Evolutionary conservation across 2,329 filamentous ascomycete species (phyloP), one percentile per base, ranked within the genome.

Genomic region (Lecanicillium sp.): DNA sequence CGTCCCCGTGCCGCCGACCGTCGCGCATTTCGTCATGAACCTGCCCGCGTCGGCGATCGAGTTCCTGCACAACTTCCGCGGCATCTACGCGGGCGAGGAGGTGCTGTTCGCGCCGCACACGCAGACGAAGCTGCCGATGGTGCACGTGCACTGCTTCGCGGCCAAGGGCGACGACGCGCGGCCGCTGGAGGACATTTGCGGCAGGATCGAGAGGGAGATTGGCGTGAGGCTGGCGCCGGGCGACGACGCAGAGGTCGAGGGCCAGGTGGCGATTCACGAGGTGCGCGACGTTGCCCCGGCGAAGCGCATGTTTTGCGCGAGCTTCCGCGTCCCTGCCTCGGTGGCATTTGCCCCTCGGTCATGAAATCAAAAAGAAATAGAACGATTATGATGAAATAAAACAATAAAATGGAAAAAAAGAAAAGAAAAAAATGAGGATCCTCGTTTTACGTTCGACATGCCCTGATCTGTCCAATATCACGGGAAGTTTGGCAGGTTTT

Each of bases 21-120:
- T 97, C 62, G 78, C 83, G n/a, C 93, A 97, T 70, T 98, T 90
- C 64, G 86, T 97, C 55, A 96, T 98, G 88, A 98, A 98, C 67
- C 83, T 98, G 14, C 93, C 93, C 1, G 93, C 90, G 1, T 86
- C 83, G 1, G 91, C 93, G 1, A 84, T 93, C 51, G 83, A 86
- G 50, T 98, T 98, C 63, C 75, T 96, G 19, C 72, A 73, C 48
- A 67, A 68, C 57, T 70, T 60, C 56, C 79, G 82, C 17, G 91
- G 93, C 4, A 67, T 95, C 14, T 97, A 96, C 62, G 69, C 78
- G n/a, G 82, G 82, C 3, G 74, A 80, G 20, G 82, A 90, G 62
- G 53, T 65, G 2, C 72, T 88, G 2, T 90, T 91, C 56, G 61
- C 67, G 23, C 80, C 83, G 2, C 65, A 78, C 50, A 84, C 79